These are phyloP conservation scores for Leccinum subgranulosum DNA, from an alignment of 768 basidiomycete genomes.

Conservation along the genomic window DNA sequence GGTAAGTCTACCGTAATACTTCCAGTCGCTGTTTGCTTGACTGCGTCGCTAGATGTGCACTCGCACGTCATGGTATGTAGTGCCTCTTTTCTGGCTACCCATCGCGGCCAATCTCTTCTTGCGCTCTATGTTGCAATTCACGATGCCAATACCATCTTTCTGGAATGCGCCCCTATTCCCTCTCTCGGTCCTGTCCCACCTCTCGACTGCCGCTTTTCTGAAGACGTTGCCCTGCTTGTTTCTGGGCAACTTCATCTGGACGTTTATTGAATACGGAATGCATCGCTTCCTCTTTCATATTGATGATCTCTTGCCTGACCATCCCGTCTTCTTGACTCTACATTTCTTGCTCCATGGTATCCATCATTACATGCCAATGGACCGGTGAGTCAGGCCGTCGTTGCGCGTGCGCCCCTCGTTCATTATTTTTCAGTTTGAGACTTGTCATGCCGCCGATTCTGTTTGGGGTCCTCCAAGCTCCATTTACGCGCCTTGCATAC, in stretches of 20 bases:
- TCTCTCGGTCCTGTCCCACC: slow-evolving; percentile 40
- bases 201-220: slow-evolving; percentile 49
- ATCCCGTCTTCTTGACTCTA: slow-evolving; percentile 69
- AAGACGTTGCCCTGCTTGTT: slow-evolving; percentile 71
- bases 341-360: slow-evolving; percentile 95
- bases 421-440: slow-evolving; percentile 53
- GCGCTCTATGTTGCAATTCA: slow-evolving; percentile 82
- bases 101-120: slow-evolving; percentile 76
- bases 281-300: slow-evolving; percentile 98
- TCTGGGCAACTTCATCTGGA: slow-evolving; percentile 89
- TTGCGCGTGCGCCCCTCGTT: not conserved
- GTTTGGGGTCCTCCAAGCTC: slow-evolving; percentile 72
- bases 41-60: slow-evolving; percentile 60
- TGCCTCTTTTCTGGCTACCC: slow-evolving; percentile 90
- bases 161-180: slow-evolving; percentile 54
- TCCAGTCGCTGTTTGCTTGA: not conserved
- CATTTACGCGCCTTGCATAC: slow-evolving; percentile 86
- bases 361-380: slow-evolving; percentile 98
- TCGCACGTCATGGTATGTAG: slow-evolving; percentile 88
- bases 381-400: slow-evolving; percentile 50
- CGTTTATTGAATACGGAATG: slow-evolving; percentile 85
- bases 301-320: slow-evolving; percentile 84
- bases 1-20: slow-evolving; percentile 36
- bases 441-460: slow-evolving; percentile 95
- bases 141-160: slow-evolving; percentile 65